Evolutionary conservation across 768 basidiomycete species (phyloP), one percentile per base, ranked within the genome.

Genomic region (Paxillus involutus): DNA sequence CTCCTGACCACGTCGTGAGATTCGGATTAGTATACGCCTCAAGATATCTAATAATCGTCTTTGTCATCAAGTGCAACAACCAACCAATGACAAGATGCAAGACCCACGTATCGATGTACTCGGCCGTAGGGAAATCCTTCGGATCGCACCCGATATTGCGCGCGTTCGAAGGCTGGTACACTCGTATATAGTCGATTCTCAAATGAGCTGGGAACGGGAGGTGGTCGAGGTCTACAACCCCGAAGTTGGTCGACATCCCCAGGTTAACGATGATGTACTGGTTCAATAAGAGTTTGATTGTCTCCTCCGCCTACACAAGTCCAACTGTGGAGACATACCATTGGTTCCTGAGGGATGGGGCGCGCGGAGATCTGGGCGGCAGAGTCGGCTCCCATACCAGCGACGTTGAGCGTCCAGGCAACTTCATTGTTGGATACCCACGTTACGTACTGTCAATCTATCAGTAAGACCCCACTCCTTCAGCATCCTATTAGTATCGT

Each of bases 321-420:
- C 39, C 36, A 33, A 26, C 13, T 33, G 17, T 30, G 39, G 30
- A 9, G 35, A 59, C 81, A 44, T 59, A 91, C 89, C 91, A 94
- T 90, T 21, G 94, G 94, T 67, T 97, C 94, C 57, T 84, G 81
- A 0, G 94, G 77, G 12, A 96, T 72, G 3, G 88, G 83, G 33
- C 94, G 76, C 26, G 77, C 74, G 14, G 81, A 78, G 35, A 95
- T 86, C 53, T 88, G 63, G 1, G 80, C 82, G 33, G 63, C 61
- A 5, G 75, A 32, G 66, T 95, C 85, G 10, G 87, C 73, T 0
- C 73, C 88, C 67, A 94, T 67, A 1, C 86, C 91, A 3, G 80
- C 76, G 19, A 77, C 87, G 47, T 81, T 79, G 51, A 95, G 64
- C 4, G 88, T 91, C 94, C 94, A 94, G 9, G 86, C 73, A 24